Conservation (phyloP, 176 grass and related monocot genomes). For the Themeda triandra region DNA sequence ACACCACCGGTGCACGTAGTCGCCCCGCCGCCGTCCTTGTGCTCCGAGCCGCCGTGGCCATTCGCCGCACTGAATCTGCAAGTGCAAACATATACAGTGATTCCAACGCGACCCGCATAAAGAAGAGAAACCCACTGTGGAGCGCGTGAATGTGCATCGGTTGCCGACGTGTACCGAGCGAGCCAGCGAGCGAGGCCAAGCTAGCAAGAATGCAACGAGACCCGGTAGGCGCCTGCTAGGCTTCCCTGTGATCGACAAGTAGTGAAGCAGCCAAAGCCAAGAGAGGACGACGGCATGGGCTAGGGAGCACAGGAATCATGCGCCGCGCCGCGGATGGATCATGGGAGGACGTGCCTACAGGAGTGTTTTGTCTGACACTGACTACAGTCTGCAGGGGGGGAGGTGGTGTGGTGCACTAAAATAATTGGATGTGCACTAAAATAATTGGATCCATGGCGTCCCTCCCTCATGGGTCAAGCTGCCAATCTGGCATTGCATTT, state of each 20-base stretch:
- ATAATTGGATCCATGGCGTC: slow-evolving; percentile 19
- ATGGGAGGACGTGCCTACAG: slow-evolving; percentile 30
- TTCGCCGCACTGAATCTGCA: slow-evolving; percentile 19
- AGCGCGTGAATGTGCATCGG: not conserved
- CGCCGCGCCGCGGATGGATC: not conserved
- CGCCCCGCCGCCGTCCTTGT: not conserved
- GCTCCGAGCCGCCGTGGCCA: not conserved
- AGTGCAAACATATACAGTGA: not conserved
- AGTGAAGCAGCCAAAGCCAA: not conserved
- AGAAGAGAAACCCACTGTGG: not conserved
- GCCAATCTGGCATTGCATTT: not conserved
- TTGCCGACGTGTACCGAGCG: not conserved
- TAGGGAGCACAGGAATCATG: not conserved
- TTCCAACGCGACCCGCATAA: not conserved
- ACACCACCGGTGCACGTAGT: not conserved
- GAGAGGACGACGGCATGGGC: not conserved
- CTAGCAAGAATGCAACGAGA: not conserved
- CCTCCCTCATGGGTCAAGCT: slow-evolving; percentile 22
- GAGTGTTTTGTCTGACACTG: slow-evolving; percentile 24
- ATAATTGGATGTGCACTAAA: slow-evolving; percentile 35
- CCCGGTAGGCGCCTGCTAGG: not conserved
- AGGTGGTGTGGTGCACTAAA: not conserved
- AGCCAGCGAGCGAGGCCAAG: not conserved
- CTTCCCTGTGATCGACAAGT: slow-evolving; percentile 25
- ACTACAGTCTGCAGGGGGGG: accelerated